Base-by-base conservation (phyloP, 2,329 filamentous ascomycete species). In the Conoideocrella luteorostrata region DNA sequence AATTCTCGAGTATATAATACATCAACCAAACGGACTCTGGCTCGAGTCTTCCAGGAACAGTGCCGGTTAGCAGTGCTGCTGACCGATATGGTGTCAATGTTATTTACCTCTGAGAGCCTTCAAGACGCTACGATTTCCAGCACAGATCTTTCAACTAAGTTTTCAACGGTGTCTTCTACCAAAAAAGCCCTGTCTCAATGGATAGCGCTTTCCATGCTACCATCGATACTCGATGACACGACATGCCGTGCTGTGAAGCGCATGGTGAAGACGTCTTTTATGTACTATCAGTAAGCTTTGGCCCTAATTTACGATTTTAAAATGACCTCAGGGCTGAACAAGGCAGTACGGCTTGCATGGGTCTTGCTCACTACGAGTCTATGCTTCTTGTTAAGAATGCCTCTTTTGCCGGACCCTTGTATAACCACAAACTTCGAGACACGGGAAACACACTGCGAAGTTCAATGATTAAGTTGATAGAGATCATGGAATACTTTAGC, bases 141-240 rank as follows among this genome's bases (percentile, higher is more conserved):
- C 6, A 20, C 29, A 5, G 38, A 29, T 4, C 24, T 40, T 12
- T 4, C 13, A 2, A 13, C 15, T 5, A 26, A 20, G 30, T 30
- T 40, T 7, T 11, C 15, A 4, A 40, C 23, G 4, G 21, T 30
- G 18, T 20, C n/a, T n/a, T 40, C 24, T 7, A 40, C 38, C 10
- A 40, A 40, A n/a, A 30, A 40, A 20, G 38, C 38, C 6, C 38
- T 40, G 13, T 23, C 38, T 20, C 23, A 40, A 9, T 40, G 38
- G 38, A 40, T 40, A 26, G 24, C 38, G 15, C 30, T 18, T 10
- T 40, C 38, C 7, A 23, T 23, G 2, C 24, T 40, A 4, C 38
- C 38, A 9, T 26, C 38, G 7, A 26, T 26, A 18, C n/a, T 40
- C 3, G 24, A 17, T 6, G 38, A 40, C 15, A 7, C 29, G n/a